Conservation (phyloP, 73 alveolate species). For the Halteria grandinella region DNA sequence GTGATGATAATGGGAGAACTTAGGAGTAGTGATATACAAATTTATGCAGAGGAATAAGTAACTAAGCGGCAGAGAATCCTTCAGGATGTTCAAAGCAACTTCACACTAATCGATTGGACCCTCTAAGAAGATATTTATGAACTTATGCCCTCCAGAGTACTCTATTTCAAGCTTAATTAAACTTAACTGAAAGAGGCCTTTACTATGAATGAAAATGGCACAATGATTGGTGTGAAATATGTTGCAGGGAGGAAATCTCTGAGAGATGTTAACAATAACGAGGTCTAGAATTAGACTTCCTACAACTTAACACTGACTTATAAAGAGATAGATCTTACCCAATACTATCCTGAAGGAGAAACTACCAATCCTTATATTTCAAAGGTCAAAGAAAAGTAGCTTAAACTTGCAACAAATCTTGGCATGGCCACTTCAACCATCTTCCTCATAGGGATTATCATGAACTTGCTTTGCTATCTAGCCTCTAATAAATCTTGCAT, state of each 20-base stretch:
- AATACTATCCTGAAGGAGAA: background rate
- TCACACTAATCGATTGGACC: constrained; percentile 12
- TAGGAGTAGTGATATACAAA: constrained; percentile 9
- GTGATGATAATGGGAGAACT: constrained; percentile 36
- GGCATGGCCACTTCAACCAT: background rate
- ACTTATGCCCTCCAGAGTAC: constrained; percentile 21
- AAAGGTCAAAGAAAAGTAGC: too few species aligned
- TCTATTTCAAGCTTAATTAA: constrained; percentile 5
- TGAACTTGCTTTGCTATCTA: constrained; percentile 3
- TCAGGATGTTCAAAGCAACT: background rate
- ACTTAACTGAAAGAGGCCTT: background rate
- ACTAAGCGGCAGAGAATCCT: background rate
- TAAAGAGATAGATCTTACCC: background rate
- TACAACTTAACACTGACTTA: background rate
- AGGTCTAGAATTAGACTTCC: background rate
- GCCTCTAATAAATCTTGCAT: background rate
- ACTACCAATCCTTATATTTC: background rate
- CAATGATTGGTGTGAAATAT: constrained; percentile 20
- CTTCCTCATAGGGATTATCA: background rate
- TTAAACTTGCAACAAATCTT: background rate
- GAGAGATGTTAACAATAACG: constrained; percentile 31
- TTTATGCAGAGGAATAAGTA: background rate
- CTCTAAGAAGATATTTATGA: background rate
- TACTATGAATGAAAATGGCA: background rate
- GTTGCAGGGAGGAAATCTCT: constrained; percentile 18